Evolutionary conservation across 1,284 basidiomycete species (phyloP), one percentile per base, ranked within the genome.

Genomic region (Ceratobasidium sp.): DNA sequence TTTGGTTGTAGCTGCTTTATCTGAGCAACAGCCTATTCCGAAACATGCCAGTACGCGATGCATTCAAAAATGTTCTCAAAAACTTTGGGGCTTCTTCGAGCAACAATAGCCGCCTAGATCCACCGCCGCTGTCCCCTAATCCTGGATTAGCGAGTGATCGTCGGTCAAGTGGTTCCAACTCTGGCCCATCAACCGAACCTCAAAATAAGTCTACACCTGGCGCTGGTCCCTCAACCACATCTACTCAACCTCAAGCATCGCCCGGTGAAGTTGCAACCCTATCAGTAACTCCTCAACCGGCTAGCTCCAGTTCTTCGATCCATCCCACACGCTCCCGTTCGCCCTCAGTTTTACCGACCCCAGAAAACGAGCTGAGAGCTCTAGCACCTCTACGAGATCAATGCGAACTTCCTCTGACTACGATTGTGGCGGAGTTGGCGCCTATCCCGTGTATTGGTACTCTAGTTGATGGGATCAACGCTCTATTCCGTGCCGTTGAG

Each of bases 401-500:
- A n/a, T 77, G 73, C 44, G 64, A 51, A 13, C 23, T 77, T 6
- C 58, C 73, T 2, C 33, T 67, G 39, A 40, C 39, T 5, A 15
- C 51, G n/a, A 64, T 77, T 7, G 55, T 26, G 9, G 53, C 23
- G 7, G 73, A 77, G 40, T 28, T 77, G n/a, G 49, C 49, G 40
- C 73, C 73, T 33, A 58, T 77, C 26, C 63, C 73, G 26, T 67
- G 51, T 18, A 77, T 77, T 23, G 63, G 73, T 1, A 9, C 40
- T 15, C 55, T 77, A 13, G 73, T 77, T 4, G 73, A 18, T 1
- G 63, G 42, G 33, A 53, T 73, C 18, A 63, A n/a, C 10, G 6
- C n/a, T 18, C 58, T 73, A n/a, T 73, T 49, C 60, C 58, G 51
- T 7, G 71, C 71, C n/a, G 71, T 63, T 2, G 71, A 73, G 28